Percentiles rank a stretch among this genome's conserved stretches.
phyloP scores from a whole-genome alignment of 202 grass and related monocot species.

The Zizania palustris region DNA sequence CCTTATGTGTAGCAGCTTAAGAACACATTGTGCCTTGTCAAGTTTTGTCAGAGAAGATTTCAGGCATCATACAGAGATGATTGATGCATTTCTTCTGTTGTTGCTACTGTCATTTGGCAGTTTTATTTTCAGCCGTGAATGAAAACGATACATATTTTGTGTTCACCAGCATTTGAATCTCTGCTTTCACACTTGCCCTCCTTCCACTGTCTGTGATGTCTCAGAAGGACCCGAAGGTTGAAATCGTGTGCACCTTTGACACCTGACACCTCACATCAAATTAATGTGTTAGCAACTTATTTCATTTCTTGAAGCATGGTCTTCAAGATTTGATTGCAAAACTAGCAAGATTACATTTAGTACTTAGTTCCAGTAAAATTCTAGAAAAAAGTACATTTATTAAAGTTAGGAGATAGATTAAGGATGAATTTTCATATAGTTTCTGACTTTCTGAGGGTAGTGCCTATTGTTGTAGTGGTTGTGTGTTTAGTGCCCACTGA shows the following conservation, averaged over 20 bases:
- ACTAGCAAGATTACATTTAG: too few species aligned
- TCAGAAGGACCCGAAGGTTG: background rate
- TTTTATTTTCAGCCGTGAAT: background rate
- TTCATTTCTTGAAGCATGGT: conserved; percentile 2
- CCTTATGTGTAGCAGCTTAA: background rate
- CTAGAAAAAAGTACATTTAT: background rate
- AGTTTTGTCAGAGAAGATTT: background rate
- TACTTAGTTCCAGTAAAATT: too few species aligned
- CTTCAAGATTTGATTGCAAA: background rate
- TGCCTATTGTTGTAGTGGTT: background rate
- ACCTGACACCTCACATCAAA: conserved; percentile 4
- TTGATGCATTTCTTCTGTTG: background rate
- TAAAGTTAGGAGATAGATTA: conserved; percentile 2
- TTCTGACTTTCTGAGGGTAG: background rate
- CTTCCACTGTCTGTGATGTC: conserved; percentile 4
- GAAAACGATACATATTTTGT: background rate
- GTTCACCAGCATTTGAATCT: background rate
- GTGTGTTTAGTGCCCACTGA: background rate
- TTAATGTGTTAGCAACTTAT: background rate
- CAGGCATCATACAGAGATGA: background rate
- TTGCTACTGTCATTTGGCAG: background rate
- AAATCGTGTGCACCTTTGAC: conserved; percentile 14
- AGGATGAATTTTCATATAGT: background rate
- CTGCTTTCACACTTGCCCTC: background rate
- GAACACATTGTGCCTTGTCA: background rate